These are phyloP conservation scores for Cercophora sp. DNA, from an alignment of 495 filamentous ascomycete species.

Conservation along the genomic window DNA sequence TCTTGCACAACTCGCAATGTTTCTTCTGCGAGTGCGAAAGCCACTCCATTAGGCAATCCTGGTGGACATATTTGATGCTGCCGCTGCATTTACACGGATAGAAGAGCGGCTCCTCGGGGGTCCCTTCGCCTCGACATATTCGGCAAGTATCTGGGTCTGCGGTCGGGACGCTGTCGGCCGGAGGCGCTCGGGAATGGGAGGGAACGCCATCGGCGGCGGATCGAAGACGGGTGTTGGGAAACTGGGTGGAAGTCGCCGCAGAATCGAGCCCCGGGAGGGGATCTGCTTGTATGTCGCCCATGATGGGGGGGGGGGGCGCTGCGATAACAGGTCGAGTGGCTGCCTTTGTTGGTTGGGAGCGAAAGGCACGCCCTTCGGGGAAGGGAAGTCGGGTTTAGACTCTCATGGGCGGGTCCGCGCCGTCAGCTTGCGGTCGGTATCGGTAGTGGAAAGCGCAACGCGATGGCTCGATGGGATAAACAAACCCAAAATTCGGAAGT, in stretches of 20 bases:
- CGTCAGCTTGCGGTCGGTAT: too few species aligned
- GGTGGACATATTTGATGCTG: constrained; percentile 97
- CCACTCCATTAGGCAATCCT: constrained; percentile 98
- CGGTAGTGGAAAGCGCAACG: too few species aligned
- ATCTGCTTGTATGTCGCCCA: too few species aligned
- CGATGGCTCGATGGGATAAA: too few species aligned
- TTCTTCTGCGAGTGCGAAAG: constrained; percentile 97
- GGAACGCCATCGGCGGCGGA: background rate
- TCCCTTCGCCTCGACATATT: constrained; percentile 89
- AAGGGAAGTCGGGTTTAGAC: too few species aligned
- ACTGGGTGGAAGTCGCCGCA: constrained; percentile 19
- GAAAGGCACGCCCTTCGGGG: too few species aligned
- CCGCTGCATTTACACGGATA: constrained; percentile 98
- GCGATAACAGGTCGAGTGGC: too few species aligned
- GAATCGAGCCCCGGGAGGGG: too few species aligned
- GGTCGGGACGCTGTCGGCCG: background rate
- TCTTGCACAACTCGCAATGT: constrained; percentile 99
- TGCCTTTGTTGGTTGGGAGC: too few species aligned
- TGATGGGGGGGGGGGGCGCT: too few species aligned
- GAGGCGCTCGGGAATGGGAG: background rate
- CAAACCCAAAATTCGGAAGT: too few species aligned
- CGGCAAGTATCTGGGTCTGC: constrained; percentile 77
- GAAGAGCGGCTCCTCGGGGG: constrained; percentile 82
- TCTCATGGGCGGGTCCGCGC: too few species aligned
- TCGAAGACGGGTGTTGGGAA: constrained; percentile 26